Evolutionary conservation across 495 filamentous ascomycete genomes (phyloP).

Genomic region (Saxophila tyrrhenica): DNA sequence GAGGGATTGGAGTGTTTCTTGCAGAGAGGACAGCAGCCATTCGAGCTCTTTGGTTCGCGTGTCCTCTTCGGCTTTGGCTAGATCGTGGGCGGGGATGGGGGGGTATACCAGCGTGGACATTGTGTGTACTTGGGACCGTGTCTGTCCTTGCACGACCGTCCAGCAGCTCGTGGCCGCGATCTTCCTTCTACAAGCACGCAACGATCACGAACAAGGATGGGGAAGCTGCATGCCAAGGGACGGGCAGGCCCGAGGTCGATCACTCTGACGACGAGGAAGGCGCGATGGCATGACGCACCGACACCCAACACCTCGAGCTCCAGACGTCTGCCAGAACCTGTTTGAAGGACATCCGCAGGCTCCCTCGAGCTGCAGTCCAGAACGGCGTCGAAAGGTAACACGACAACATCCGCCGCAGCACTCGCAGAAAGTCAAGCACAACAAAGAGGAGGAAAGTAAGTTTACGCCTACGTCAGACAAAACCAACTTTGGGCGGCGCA

Average conservation of each 20-base stretch:
- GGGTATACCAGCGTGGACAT: constrained; percentile 76
- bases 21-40: constrained; percentile 75
- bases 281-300: neutral
- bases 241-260: neutral
- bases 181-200: too few relatives aligned
- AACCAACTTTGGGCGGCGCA: too few relatives aligned
- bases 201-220: neutral
- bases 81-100: constrained; percentile 50
- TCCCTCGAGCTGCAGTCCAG: too few relatives aligned
- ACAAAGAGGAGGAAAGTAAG: too few relatives aligned
- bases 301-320: too few relatives aligned
- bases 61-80: constrained; percentile 55
- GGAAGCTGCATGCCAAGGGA: neutral
- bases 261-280: neutral
- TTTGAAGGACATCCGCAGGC: too few relatives aligned
- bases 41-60: constrained; percentile 63
- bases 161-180: neutral
- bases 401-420: neutral
- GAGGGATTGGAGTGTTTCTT: constrained; percentile 63
- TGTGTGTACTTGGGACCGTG: too few relatives aligned
- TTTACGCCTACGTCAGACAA: neutral
- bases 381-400: neutral
- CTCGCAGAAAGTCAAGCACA: too few relatives aligned
- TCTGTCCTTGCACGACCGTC: too few relatives aligned
- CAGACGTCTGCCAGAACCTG: too few relatives aligned